Evolutionary conservation across 2,329 filamentous ascomycete species (phyloP), one percentile per base, ranked within the genome.

Genomic region (Stylonectria norvegica): DNA sequence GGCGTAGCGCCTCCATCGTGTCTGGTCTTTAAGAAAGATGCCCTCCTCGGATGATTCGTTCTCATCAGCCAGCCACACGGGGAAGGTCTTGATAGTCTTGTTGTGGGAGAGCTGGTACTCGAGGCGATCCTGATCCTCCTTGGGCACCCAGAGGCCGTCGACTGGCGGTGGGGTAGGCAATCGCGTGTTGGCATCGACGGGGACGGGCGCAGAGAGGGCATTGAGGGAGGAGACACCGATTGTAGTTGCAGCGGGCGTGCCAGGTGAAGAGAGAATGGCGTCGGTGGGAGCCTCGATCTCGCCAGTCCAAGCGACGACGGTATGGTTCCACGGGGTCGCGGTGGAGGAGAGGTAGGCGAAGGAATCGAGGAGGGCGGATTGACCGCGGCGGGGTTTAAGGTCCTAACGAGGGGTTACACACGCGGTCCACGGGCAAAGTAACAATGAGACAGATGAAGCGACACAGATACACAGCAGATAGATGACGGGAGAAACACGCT

Each of bases 231-330:
- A 68, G 15, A 73, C 63, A 52, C 72, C 63, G n/a, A 74, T 64
- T 7, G 75, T 71, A 47, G 70, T 65, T 19, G 56, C 41, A 6
- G 53, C 69, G 19, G 75, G 72, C 0, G 71, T 73, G 38, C 66
- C 65, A 14, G 72, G 70, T 2, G 73, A 67, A 5, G 72, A 70
- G 10, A 69, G 49, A 15, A 55, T 49, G 20, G 63, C 58, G 31
- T 76, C 71, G 28, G 59, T 47, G 3, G 72, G 67, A 4, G 65
- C 68, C 42, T 83, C 78, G 43, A 91, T 85, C 64, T 97, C 91
- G 43, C 91, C 91, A 3, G 91, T 95, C 91, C 91, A 97, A 32
- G 89, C 90, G 38, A 97, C 86, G 5, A 96, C 78, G 1, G 84
- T 93, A 68, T 96, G 91, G 56, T 89, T 88, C 90, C 90, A 97